A percentile compares a stretch with the other conserved stretches of the same genome.
These are phyloP conservation scores for Talaromyces pinophilus DNA, from an alignment of 2,329 filamentous ascomycete genomes.

Conservation along the genomic window DNA sequence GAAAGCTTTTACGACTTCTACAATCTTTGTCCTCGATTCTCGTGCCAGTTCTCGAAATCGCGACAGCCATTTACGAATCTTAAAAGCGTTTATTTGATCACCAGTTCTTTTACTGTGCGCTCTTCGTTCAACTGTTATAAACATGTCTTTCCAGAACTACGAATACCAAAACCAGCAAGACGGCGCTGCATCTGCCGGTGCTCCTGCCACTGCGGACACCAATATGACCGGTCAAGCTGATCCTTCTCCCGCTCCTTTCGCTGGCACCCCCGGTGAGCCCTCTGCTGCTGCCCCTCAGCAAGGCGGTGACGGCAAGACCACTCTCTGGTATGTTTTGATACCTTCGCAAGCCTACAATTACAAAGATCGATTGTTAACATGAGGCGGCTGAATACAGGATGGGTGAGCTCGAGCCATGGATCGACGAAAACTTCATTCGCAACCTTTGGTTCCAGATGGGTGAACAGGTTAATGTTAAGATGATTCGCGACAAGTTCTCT, in stretches of 20 bases:
- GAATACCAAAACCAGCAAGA: conserved; percentile 65
- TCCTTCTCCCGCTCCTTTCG: conserved; percentile 54
- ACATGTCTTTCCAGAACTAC: conserved; percentile 64
- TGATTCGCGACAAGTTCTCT: conserved; percentile 98
- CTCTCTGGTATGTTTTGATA: conserved; percentile 52
- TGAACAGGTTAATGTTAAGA: conserved; percentile 97
- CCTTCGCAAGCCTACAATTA: not conserved
- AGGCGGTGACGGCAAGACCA: conserved; percentile 58
- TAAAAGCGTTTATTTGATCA: conserved; percentile 15
- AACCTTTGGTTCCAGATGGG: conserved; percentile 91
- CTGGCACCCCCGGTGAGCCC: conserved; percentile 48
- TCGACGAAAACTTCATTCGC: conserved; percentile 98
- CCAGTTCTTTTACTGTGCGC: conserved; percentile 12
- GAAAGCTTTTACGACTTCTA: conserved; percentile 31
- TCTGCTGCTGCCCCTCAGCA: conserved; percentile 49
- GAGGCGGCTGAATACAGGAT: conserved; percentile 67
- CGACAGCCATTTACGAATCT: conserved; percentile 25
- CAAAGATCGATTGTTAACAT: conserved; percentile 28
- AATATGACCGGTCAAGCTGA: conserved; percentile 61
- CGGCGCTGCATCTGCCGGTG: conserved; percentile 51
- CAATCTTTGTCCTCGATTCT: conserved; percentile 37
- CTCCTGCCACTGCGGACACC: conserved; percentile 53
- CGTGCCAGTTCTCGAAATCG: conserved; percentile 40
- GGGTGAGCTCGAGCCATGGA: conserved; percentile 98
- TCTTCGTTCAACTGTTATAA: conserved; percentile 15